Base-by-base conservation (phyloP, 2,329 filamentous ascomycete genomes). In the Teratosphaeria epicoccoides region DNA sequence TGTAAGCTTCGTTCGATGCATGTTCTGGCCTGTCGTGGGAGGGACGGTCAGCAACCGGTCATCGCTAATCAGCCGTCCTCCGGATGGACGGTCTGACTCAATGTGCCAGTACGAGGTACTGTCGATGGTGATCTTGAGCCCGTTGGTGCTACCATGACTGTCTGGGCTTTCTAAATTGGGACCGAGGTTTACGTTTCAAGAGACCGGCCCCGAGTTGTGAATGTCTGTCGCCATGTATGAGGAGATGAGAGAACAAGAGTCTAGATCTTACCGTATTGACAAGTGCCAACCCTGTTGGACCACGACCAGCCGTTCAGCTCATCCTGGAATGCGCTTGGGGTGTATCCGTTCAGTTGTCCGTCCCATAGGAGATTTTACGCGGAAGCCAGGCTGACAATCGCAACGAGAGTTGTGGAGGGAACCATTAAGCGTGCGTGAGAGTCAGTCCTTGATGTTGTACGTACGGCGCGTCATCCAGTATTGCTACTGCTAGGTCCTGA, bases 1-100 rank as follows among this genome's bases (percentile, higher is more conserved):
- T 58, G 88, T 88, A 54, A 88, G 71, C 70, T 88, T 85, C 0
- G 82, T 87, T 49, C 84, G 77, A 65, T 83, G 80, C 84, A 87
- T 87, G 46, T 68, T 79, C 23, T 46, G 23, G 44, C 25, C 44
- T 40, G 33, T 17, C 3, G 26, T 10, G 12, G 26, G 12, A 28
- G 12, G 26, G 3, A 11, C 4, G 22, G 40, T 43, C 2, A 43
- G 26, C 26, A 28, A 12, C 12, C 2, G 12, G 12, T 28, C 26
- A 6, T 28, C 26, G 9, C 6, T 28, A 6, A 28, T 28, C 2
- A 28, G 26, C 12, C n/a, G 12, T 28, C 12, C 26, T 6, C 9
- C 26, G 2, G 26, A 28, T 10, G 9, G 12, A 17, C 33, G 9
- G 14, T 17, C 26, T 25, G 26, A 23, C 64, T 86, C 82, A 22